Evolutionary conservation across 140 eudicot species (phyloP).

Genomic region (Erigeron philadelphicus): DNA sequence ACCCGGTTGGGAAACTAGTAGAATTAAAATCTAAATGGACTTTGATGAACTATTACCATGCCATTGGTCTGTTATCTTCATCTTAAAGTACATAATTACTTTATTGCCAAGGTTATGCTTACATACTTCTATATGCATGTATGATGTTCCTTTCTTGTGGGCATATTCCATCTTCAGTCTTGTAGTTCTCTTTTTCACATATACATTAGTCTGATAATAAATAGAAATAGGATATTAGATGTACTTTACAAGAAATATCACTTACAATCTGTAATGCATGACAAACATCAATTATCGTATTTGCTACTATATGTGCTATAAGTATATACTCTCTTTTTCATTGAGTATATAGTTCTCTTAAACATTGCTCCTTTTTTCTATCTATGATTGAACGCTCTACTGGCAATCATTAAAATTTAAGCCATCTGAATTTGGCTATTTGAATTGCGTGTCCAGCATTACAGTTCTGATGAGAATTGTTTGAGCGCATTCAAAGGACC

Average conservation of each 20-base stretch:
- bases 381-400: no score
- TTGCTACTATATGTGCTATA: not conserved
- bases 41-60: slow-evolving; percentile 1
- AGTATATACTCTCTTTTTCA: no score
- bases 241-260: no score
- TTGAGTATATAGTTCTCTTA: not conserved
- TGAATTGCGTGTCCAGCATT: slow-evolving; percentile 50
- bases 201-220: no score
- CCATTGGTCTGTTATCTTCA: not conserved
- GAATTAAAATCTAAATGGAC: not conserved
- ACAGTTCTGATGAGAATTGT: slow-evolving; percentile 64
- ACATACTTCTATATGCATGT: no score
- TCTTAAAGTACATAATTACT: not conserved
- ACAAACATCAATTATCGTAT: not conserved
- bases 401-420: not conserved
- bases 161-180: not conserved
- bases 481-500: slow-evolving; percentile 94
- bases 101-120: no score
- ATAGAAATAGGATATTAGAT: no score
- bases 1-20: not conserved
- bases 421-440: slow-evolving; percentile 20
- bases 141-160: not conserved
- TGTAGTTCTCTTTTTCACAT: no score
- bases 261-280: no score
- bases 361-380: not conserved